Base-by-base conservation (phyloP, 164 flowering plant genomes). In the Buxus sempervirens region DNA sequence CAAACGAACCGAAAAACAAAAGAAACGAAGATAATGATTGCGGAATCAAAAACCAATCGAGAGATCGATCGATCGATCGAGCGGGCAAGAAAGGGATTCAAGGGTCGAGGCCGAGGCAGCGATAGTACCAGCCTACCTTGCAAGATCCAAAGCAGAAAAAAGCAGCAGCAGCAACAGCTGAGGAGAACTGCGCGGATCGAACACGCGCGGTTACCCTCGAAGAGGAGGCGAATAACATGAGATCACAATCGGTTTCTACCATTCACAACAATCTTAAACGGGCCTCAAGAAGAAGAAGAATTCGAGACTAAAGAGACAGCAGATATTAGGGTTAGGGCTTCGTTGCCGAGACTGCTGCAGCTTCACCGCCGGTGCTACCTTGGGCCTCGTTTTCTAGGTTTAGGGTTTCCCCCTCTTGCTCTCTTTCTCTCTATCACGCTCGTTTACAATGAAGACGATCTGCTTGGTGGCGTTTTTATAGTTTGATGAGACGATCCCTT, bases 31-130 rank as follows among this genome's bases (percentile, higher is more conserved):
- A 7, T 24, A 15, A 15, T 7, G 25, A 67, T 23, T 2, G 0
- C 36, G 20, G 25, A 49, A 14, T 42, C n/a, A n/a, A n/a, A n/a
- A n/a, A n/a, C n/a, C n/a, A n/a, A n/a, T n/a, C n/a, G n/a, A n/a
- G n/a, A n/a, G n/a, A n/a, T n/a, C 1, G 53, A 20, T 0, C 9
- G 27, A 56, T 16, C 0, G n/a, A 57, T 9, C 41, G 21, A 14
- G 26, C 59, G 25, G 16, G n/a, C 21, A 9, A 66, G 4, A 32
- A 5, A 19, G 23, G 24, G 9, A 26, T 68, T 86, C 75, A 91
- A 2, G 97, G 97, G 82, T 91, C 97, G 67, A 90, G 60, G 68
- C 98, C 94, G 75, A 84, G 71, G 96, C 98, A 92, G 94, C 96
- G 94, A 78, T 79, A 85, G 90, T 87, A 90, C 98, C 94, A 90